Conservation (phyloP, 2,329 filamentous ascomycete genomes). For the Coniella lustricola region DNA sequence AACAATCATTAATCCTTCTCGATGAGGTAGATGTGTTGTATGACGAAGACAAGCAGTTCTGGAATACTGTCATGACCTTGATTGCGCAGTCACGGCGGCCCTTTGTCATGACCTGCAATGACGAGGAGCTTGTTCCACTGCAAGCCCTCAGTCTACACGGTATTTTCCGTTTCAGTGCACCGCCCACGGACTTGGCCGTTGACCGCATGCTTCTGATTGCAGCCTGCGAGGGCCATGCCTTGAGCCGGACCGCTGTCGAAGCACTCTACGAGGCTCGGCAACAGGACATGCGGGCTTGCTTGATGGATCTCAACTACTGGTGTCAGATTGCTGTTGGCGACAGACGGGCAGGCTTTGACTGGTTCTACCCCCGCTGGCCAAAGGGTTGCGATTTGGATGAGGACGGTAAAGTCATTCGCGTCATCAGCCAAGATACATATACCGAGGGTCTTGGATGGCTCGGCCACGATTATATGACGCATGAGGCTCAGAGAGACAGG, state of each 20-base stretch:
- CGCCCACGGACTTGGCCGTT: conserved; percentile 59
- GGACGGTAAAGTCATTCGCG: conserved; percentile 61
- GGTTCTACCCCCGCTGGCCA: conserved; percentile 77
- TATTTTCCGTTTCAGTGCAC: conserved; percentile 67
- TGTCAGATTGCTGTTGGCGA: conserved; percentile 94
- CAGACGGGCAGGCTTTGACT: conserved; percentile 77
- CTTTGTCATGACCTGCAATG: conserved; percentile 91
- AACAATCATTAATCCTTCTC: conserved; percentile 87
- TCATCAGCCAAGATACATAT: conserved; percentile 78
- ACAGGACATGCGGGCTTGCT: conserved; percentile 69
- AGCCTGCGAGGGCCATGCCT: conserved; percentile 79
- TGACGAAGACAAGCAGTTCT: conserved; percentile 94
- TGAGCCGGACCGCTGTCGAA: conserved; percentile 60
- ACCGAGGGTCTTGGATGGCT: conserved; percentile 70
- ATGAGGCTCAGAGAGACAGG: conserved; percentile 30
- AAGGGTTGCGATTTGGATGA: conserved; percentile 62
- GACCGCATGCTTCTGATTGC: conserved; percentile 79
- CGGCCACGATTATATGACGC: conserved; percentile 48
- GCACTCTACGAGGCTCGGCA: conserved; percentile 63
- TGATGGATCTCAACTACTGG: conserved; percentile 89
- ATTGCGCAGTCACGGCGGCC: conserved; percentile 82
- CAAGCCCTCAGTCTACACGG: conserved; percentile 73
- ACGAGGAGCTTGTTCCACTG: conserved; percentile 75
- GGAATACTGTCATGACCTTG: conserved; percentile 71
- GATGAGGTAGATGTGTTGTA: conserved; percentile 93